These are phyloP conservation scores for Entrophospora sp. DNA, from an alignment of 192 early-diverging fungal species.

Conservation along the genomic window DNA sequence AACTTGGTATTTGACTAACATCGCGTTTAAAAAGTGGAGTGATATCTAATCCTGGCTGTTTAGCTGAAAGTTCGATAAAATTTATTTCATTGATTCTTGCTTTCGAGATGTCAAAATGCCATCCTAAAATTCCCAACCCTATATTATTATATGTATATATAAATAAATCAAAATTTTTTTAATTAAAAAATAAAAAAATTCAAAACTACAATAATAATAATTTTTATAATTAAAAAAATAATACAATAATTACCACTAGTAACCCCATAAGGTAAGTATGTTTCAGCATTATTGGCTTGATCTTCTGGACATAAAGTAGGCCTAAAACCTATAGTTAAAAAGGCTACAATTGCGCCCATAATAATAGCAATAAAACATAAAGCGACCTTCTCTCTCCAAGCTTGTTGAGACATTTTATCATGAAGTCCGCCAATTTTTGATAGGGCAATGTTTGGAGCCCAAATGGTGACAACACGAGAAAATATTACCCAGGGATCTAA, in stretches of 20 bases:
- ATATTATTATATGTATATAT: neutral
- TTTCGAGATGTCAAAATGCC: conserved; percentile 20
- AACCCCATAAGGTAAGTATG: conserved; percentile 28
- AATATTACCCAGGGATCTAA: conserved; percentile 50
- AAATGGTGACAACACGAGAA: conserved; percentile 48
- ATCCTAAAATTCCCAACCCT: conserved; percentile 3
- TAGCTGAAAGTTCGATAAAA: neutral
- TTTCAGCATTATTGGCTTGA: conserved; percentile 18
- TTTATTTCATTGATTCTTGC: conserved; percentile 15
- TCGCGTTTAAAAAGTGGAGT: conserved; percentile 34
- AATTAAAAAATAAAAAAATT: neutral
- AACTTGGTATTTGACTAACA: neutral
- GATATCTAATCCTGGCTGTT: conserved; percentile 45
- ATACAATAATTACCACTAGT: conserved; percentile 19
- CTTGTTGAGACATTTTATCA: conserved; percentile 52
- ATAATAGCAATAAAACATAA: conserved; percentile 63
- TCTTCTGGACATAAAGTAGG: conserved; percentile 23
- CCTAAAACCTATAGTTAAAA: conserved; percentile 57
- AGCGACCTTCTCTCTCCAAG: conserved; percentile 60
- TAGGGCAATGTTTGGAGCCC: conserved; percentile 45
- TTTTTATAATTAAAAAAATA: neutral
- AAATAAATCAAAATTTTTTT: conserved; percentile 21
- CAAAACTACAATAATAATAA: neutral
- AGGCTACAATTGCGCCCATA: conserved; percentile 57
- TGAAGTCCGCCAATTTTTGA: conserved; percentile 41